Conservation (phyloP, 768 basidiomycete genomes). For the Leccinum broughii region DNA sequence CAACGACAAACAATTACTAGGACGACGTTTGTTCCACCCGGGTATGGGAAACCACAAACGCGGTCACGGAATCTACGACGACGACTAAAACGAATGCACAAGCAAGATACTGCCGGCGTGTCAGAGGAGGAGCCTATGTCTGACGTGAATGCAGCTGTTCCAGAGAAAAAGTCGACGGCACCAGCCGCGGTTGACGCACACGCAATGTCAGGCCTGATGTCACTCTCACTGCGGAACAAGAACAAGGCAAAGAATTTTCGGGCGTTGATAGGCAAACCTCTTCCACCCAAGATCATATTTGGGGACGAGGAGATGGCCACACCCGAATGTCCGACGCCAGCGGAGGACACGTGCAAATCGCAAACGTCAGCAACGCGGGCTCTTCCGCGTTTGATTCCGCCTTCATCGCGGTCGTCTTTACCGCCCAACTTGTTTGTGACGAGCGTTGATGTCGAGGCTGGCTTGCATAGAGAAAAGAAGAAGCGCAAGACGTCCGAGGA, state of each 20-base stretch:
- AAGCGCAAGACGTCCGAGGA: constrained; percentile 37
- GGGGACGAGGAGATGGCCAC: constrained; percentile 18
- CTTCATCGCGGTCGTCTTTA: constrained; percentile 58
- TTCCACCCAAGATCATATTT: constrained; percentile 57
- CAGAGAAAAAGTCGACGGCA: neutral
- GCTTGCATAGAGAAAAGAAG: constrained; percentile 35
- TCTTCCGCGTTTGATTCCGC: constrained; percentile 51
- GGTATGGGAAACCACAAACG: constrained; percentile 58
- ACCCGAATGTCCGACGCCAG: neutral
- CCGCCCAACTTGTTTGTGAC: constrained; percentile 71
- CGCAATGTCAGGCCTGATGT: constrained; percentile 31
- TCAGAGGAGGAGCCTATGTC: constrained; percentile 34
- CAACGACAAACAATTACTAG: constrained; percentile 9
- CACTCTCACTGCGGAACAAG: constrained; percentile 62
- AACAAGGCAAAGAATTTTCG: constrained; percentile 74
- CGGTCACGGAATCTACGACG: constrained; percentile 59
- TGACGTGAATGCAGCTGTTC: constrained; percentile 40
- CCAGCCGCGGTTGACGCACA: constrained; percentile 14
- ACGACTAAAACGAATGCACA: constrained; percentile 44
- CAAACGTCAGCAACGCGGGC: neutral
- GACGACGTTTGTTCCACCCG: constrained; percentile 47
- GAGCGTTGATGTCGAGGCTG: constrained; percentile 66
- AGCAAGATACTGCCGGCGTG: constrained; percentile 17
- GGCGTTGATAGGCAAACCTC: constrained; percentile 44
- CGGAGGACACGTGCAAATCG: no score